These are phyloP conservation scores for Diospyros kaki DNA, from an alignment of 148 eudicot genomes.

Conservation along the genomic window DNA sequence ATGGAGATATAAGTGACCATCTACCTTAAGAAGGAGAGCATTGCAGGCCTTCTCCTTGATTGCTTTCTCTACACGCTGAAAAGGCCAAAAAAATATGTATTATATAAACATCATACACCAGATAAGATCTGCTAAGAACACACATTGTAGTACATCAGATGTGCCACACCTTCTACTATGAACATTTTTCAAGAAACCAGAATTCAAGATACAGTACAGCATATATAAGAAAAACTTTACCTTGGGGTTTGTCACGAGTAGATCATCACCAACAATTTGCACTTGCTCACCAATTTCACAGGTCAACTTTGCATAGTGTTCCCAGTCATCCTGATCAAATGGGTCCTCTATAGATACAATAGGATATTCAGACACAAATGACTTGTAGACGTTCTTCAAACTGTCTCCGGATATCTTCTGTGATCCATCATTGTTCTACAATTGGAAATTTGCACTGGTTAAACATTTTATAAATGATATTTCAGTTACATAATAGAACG, in stretches of 20 bases:
- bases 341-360: constrained; percentile 91
- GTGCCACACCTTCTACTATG: neutral
- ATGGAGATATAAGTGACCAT: neutral
- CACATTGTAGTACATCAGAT: neutral
- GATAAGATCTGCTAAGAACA: neutral
- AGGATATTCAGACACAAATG: constrained; percentile 62
- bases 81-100: neutral
- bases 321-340: constrained; percentile 79
- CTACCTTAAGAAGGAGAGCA: constrained; percentile 59
- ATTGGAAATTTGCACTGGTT: neutral
- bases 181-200: neutral
- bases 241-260: constrained; percentile 79
- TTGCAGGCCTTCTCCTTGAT: constrained; percentile 49
- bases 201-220: neutral
- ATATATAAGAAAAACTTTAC: constrained; percentile 14
- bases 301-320: constrained; percentile 63
- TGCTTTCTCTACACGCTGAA: constrained; percentile 50
- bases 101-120: neutral
- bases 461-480: neutral
- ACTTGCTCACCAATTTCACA: constrained; percentile 57
- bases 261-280: constrained; percentile 81
- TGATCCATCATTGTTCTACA: constrained; percentile 87
- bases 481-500: constrained; percentile 1
- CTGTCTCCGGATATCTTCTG: constrained; percentile 73
- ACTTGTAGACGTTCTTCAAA: constrained; percentile 64